Base-by-base conservation (phyloP, 1,139 yeast genomes). In the Yamadazyma siamensis region DNA sequence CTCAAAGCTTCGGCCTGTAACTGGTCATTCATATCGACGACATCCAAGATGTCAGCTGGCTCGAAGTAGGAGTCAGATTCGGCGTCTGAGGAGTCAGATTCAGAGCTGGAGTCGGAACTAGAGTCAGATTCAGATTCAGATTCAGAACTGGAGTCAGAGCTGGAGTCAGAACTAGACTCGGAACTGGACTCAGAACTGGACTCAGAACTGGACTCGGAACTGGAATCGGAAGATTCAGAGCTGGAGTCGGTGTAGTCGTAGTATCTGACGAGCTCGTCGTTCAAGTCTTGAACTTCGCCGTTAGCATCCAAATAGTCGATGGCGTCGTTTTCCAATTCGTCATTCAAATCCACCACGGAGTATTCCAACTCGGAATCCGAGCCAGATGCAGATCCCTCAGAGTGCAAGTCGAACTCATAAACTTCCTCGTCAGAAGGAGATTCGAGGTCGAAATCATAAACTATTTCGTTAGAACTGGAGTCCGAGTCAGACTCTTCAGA, bases 241-340 rank as follows among this genome's bases (percentile, higher is more conserved):
- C 32, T 38, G 21, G 30, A 32, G 19, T 33, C 38, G n/a, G 16
- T 22, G 16, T 33, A 27, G 31, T 64, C 72, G 46, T 65, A 66
- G 44, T 49, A 64, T 44, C 59, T 54, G 26, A 66, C 54, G 38
- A 64, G 47, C 38, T 64, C 69, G 40, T 66, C 60, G 44, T 67
- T 65, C 40, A 66, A 56, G 46, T 66, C 69, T 36, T 50, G 41
- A 15, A 63, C 59, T 34, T 48, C 49, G 22, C 68, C 71, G 13
- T 55, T 52, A n/a, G 55, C 52, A 28, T 61, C 67, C 38, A 65
- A 50, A 33, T 46, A 43, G 29, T 59, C 66, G 33, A 63, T 35
- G 28, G 60, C 64, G 20, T 55, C 61, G 24, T 54, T 52, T 40
- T 59, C 65, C 34, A 63, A 54, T 34, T 58, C 65, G 25, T 65